These are phyloP conservation scores for Acanthamoeba royreba DNA, from an alignment of 208 protist species.

Conservation along the genomic window DNA sequence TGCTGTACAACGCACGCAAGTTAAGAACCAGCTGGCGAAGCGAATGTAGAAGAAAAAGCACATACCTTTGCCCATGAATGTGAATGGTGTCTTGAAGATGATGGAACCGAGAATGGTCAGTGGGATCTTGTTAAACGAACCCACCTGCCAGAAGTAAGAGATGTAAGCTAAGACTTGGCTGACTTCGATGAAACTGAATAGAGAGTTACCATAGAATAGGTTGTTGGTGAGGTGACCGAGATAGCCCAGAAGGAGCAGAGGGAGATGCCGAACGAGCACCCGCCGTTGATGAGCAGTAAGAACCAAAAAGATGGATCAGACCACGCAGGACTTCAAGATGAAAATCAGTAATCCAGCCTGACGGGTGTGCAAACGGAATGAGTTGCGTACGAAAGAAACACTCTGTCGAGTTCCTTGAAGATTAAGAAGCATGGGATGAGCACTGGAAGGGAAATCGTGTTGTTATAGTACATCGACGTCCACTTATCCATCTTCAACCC, in stretches of 20 bases:
- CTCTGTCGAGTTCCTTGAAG: neutral
- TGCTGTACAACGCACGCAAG: neutral
- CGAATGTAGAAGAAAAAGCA: neutral
- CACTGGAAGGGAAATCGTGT: neutral
- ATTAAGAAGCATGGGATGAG: neutral
- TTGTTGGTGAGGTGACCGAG: neutral
- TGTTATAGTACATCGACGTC: conserved; percentile 6
- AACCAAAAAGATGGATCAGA: neutral
- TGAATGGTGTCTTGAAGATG: neutral
- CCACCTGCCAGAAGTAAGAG: neutral
- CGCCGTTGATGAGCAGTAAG: neutral
- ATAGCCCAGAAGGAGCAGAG: conserved; percentile 20
- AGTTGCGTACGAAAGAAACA: neutral
- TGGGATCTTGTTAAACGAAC: conserved; percentile 36
- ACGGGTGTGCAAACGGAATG: too few species aligned
- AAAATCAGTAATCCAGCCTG: too few species aligned
- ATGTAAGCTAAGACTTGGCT: neutral
- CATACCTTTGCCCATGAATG: neutral
- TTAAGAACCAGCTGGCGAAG: neutral
- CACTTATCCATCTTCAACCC: neutral
- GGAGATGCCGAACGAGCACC: neutral
- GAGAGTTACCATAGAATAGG: neutral
- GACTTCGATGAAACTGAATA: neutral
- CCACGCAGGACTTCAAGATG: neutral
- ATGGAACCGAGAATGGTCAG: neutral